phyloP scores from a whole-genome alignment of 2,329 filamentous ascomycete genomes.

The Sarocladiaceae sp. region DNA sequence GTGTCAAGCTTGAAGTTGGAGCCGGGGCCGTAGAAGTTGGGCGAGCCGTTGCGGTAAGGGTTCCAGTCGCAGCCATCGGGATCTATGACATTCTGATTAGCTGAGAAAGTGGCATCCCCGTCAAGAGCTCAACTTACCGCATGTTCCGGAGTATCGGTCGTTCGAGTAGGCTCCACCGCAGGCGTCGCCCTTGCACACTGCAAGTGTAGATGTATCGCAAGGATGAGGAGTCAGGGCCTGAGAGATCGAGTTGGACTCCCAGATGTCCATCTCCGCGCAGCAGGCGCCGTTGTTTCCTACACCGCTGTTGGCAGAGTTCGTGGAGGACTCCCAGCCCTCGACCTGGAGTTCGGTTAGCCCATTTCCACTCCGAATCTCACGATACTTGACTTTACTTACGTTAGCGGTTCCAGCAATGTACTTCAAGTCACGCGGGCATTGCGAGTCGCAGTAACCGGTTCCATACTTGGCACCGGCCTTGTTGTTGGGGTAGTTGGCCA shows the following conservation, averaged over 20 bases:
- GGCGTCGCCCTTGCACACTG: slow-evolving; percentile 15
- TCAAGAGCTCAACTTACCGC: slow-evolving; percentile 29
- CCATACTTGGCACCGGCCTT: slow-evolving; percentile 45
- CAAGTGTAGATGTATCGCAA: slow-evolving; percentile 37
- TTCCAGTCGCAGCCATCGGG: slow-evolving; percentile 62
- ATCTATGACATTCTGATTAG: slow-evolving; percentile 22
- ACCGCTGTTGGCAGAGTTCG: slow-evolving; percentile 45
- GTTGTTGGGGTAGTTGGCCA: slow-evolving; percentile 37
- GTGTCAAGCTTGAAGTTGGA: slow-evolving; percentile 50
- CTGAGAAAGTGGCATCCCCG: not conserved
- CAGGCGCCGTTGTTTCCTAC: slow-evolving; percentile 43
- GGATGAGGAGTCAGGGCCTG: slow-evolving; percentile 51
- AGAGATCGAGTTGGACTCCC: slow-evolving; percentile 55
- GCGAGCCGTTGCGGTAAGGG: slow-evolving; percentile 55
- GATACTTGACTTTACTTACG: too few relatives aligned
- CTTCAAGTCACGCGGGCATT: slow-evolving; percentile 40
- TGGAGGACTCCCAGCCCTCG: slow-evolving; percentile 39
- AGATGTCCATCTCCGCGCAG: slow-evolving; percentile 54
- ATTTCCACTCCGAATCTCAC: too few relatives aligned
- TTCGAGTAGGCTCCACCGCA: slow-evolving; percentile 45
- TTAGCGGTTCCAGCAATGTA: slow-evolving; percentile 41
- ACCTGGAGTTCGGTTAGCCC: too few relatives aligned
- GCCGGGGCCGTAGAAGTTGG: slow-evolving; percentile 52
- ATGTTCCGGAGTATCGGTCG: slow-evolving; percentile 49
- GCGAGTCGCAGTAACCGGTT: slow-evolving; percentile 47